These are phyloP conservation scores for Casaregolazyma suthepensis DNA, from an alignment of 1,139 yeast genomes.

Conservation along the genomic window DNA sequence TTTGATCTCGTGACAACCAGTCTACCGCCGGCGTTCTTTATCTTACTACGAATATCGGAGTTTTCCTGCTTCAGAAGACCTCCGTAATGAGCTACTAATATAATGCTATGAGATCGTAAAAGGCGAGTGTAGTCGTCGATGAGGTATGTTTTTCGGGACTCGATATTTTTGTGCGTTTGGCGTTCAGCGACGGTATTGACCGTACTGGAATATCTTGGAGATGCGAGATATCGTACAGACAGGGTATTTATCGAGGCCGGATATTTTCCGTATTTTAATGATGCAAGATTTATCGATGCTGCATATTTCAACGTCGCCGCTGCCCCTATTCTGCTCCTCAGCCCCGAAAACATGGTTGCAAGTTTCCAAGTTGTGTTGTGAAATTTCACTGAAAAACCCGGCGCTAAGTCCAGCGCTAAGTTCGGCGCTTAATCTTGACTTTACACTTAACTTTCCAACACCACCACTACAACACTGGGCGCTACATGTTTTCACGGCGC, in stretches of 20 bases:
- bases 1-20: constrained; percentile 62
- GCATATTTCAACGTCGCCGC: not conserved
- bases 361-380: not conserved
- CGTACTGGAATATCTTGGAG: not conserved
- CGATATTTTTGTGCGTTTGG: constrained; percentile 23
- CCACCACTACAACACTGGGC: not conserved
- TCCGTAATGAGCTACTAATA: constrained; percentile 78
- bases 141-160: constrained; percentile 65
- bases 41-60: constrained; percentile 52
- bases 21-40: constrained; percentile 58
- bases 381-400: not conserved
- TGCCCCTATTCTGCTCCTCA: not conserved
- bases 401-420: not conserved
- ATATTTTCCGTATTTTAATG: too few relatives aligned
- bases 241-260: too few relatives aligned
- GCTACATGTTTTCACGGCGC: not conserved
- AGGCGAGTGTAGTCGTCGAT: constrained; percentile 71
- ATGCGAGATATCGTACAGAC: not conserved
- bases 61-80: constrained; percentile 69
- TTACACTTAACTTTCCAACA: not conserved
- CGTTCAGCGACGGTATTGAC: not conserved
- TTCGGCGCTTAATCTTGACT: too few relatives aligned
- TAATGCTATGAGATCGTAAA: constrained; percentile 59
- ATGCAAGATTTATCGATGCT: too few relatives aligned
- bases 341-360: not conserved